Percentiles rank a stretch among this genome's conserved stretches.
These are phyloP conservation scores for Endocarpon pusillum DNA, from an alignment of 495 filamentous ascomycete species.

Conservation along the genomic window DNA sequence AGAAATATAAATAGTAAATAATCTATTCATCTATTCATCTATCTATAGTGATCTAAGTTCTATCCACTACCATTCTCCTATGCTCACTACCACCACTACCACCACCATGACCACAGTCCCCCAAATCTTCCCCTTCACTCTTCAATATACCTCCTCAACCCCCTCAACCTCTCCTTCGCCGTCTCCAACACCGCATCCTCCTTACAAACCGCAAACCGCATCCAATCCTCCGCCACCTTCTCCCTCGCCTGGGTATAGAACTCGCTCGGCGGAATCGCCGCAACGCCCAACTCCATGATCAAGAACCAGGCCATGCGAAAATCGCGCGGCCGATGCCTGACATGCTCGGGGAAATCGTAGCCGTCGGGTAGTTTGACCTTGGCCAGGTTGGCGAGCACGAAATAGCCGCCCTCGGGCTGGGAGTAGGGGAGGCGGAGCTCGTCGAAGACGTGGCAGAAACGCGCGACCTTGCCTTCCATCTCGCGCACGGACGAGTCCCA, in stretches of 20 bases:
- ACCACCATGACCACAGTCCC: no score
- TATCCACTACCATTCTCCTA: no score
- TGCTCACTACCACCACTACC: no score
- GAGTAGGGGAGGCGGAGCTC: conserved; percentile 87
- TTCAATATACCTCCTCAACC: conserved; percentile 63
- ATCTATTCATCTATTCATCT: no score
- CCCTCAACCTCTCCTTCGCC: conserved; percentile 76
- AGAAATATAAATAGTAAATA: no score
- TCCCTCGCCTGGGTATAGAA: conserved; percentile 80
- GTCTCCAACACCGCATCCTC: conserved; percentile 74
- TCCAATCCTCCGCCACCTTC: conserved; percentile 75
- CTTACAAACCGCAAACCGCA: conserved; percentile 95
- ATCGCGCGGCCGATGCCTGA: conserved; percentile 69
- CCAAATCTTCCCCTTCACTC: no score
- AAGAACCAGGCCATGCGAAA: conserved; percentile 92
- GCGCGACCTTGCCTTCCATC: conserved; percentile 78
- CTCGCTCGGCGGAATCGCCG: conserved; percentile 89
- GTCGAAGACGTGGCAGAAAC: conserved; percentile 73
- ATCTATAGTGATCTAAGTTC: no score
- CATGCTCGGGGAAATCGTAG: conserved; percentile 79
- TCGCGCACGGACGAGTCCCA: conserved; percentile 73
- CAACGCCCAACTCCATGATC: conserved; percentile 89
- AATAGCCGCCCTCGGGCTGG: conserved; percentile 89
- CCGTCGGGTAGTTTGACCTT: conserved; percentile 65
- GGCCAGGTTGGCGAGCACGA: conserved; percentile 79